Evolutionary conservation across 2,329 filamentous ascomycete species (phyloP).

Genomic region (Cadophora sp.): DNA sequence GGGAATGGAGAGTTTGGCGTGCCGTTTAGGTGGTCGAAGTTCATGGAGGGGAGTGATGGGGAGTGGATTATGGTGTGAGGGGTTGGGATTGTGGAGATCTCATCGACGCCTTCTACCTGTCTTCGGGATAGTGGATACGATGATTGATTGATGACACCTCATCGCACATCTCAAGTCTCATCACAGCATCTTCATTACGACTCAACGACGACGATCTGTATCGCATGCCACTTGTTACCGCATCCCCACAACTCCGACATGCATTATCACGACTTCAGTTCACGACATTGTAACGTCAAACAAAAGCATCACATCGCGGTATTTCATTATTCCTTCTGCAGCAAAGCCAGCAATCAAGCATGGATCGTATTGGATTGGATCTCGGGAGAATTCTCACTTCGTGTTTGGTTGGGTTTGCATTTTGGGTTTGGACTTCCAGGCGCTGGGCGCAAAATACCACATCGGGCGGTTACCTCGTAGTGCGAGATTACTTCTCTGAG

Average conservation of each 20-base stretch:
- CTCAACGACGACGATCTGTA: too few species aligned
- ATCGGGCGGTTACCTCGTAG: neutral
- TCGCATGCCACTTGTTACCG: neutral
- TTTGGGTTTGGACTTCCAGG: neutral
- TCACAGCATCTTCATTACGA: neutral
- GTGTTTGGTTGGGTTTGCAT: neutral
- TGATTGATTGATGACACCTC: neutral
- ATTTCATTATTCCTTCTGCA: neutral
- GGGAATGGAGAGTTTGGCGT: slow-evolving; percentile 28
- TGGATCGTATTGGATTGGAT: neutral
- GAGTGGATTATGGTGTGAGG: slow-evolving; percentile 72
- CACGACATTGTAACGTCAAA: neutral
- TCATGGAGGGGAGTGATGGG: slow-evolving; percentile 54
- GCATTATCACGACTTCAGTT: neutral
- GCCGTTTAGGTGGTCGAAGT: slow-evolving; percentile 41
- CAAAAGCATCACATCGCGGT: neutral
- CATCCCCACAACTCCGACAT: too few species aligned
- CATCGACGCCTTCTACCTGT: neutral
- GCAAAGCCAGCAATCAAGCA: neutral
- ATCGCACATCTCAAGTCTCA: neutral
- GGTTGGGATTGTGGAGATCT: neutral
- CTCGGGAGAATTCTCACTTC: neutral
- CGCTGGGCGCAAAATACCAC: slow-evolving; percentile 8
- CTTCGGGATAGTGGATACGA: neutral
- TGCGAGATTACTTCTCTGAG: too few species aligned